Base-by-base conservation (phyloP, 352 stramenopile species). In the Bremia lactucae region DNA sequence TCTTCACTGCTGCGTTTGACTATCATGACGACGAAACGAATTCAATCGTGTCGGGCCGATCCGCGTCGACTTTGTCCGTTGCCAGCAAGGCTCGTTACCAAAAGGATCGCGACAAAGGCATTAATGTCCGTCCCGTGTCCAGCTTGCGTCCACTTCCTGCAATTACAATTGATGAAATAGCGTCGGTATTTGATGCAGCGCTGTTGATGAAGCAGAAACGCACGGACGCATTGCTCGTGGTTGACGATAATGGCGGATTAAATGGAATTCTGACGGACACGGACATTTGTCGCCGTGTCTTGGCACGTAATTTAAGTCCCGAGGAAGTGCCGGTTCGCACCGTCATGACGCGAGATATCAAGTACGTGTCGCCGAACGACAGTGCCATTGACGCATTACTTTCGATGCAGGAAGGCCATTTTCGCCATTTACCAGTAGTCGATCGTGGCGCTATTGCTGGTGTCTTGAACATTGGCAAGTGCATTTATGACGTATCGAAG, bases 391-490 rank as follows among this genome's bases (percentile, higher is more conserved):
- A 99, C 42, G 95, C 95, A 1, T 79, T 99, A 61, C 70, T 96
- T 11, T 96, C 87, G 18, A 99, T 99, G 96, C 82, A 98, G 26
- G 93, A 98, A 51, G 94, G 95, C 36, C 84, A 94, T 33, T 98
- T 99, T 56, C 89, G 92, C 19, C 95, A 99, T 52, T 58, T 99
- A 34, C 96, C 96, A 3, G 96, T 99, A 13, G 84, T 97, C 0
- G 79, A 88, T 5, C 66, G 59, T 19, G 77, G 77, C 14, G 62
- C 57, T 15, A 95, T 98, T 23, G 88, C 93, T 13, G 96, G 96
- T 39, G 67, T 98, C 21, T 62, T 99, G 21, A 97, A 98, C 68
- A 98, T 99, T 68, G 95, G 93, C 11, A 97, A 98, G 49, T 99
- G 96, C 49, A 80, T 99, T 39, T 97, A 98, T 66, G 95, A 98